Percentiles rank a stretch among this genome's conserved stretches.
phyloP scores from a whole-genome alignment of 177 flowering plant genomes.

The Telopea speciosissima region DNA sequence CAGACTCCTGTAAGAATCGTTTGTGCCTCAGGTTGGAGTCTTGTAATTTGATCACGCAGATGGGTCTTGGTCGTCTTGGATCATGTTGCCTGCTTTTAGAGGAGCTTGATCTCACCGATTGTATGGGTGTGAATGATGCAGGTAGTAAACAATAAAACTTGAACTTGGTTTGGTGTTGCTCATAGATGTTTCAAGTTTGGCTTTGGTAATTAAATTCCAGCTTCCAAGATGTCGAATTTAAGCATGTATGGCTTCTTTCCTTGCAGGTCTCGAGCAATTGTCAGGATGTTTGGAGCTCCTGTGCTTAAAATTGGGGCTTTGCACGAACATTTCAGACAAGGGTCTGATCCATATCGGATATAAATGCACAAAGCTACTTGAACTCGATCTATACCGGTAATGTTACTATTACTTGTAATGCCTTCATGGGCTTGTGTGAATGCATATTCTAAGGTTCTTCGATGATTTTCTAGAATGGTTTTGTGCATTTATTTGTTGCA shows the following conservation, averaged over 20 bases:
- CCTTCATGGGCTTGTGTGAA: neutral
- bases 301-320: slow-evolving; percentile 38
- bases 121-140: slow-evolving; percentile 41
- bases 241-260: neutral
- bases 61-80: slow-evolving; percentile 43
- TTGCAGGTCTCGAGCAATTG: slow-evolving; percentile 34
- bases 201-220: too few species aligned
- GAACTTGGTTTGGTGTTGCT: neutral
- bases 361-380: slow-evolving; percentile 38
- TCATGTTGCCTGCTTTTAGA: slow-evolving; percentile 33
- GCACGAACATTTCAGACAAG: slow-evolving; percentile 38
- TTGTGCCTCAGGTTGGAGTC: slow-evolving; percentile 60
- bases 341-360: slow-evolving; percentile 50
- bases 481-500: slow-evolving; percentile 18
- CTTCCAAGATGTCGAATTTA: neutral
- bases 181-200: neutral
- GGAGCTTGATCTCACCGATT: slow-evolving; percentile 79
- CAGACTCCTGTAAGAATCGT: slow-evolving; percentile 44
- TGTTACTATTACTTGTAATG: neutral
- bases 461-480: neutral
- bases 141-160: slow-evolving; percentile 26
- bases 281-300: slow-evolving; percentile 31
- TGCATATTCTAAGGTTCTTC: neutral
- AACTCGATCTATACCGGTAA: slow-evolving; percentile 72
- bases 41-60: slow-evolving; percentile 44